Percentiles rank a stretch among this genome's conserved stretches.
Conservation (phyloP, 2,329 filamentous ascomycete species). For the Botrytis medusae region DNA sequence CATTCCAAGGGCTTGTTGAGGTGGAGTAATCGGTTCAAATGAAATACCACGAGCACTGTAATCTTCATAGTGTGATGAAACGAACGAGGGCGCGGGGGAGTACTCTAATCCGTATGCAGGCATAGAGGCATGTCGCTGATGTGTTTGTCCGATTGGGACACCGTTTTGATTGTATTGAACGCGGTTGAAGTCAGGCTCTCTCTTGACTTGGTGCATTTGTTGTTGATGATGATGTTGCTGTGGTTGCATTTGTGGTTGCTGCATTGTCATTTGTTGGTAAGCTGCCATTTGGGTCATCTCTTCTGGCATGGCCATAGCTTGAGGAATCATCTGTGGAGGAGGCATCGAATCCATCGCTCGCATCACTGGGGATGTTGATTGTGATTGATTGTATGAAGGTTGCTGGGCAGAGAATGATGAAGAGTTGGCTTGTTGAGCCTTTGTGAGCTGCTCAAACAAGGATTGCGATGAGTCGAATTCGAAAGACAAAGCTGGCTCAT, state of each 20-base stretch:
- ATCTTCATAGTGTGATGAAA: conserved; percentile 97
- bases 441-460: conserved; percentile 98
- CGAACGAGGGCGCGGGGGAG: conserved; percentile 94
- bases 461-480: conserved; percentile 99
- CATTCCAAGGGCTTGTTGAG: conserved; percentile 81
- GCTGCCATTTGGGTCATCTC: conserved; percentile 63
- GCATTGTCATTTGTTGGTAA: conserved; percentile 69
- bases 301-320: conserved; percentile 56
- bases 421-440: conserved; percentile 97
- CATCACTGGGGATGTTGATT: conserved; percentile 85
- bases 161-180: conserved; percentile 92
- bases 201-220: conserved; percentile 76
- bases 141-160: conserved; percentile 76
- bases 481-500: conserved; percentile 95
- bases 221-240: conserved; percentile 50
- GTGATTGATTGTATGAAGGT: conserved; percentile 51
- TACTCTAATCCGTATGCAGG: conserved; percentile 93
- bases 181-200: conserved; percentile 79
- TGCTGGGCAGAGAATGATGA: conserved; percentile 89
- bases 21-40: conserved; percentile 94
- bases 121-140: conserved; percentile 98
- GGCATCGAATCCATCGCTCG: conserved; percentile 93
- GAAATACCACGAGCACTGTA: conserved; percentile 96
- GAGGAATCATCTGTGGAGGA: conserved; percentile 78
- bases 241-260: conserved; percentile 60